Conservation (phyloP, 2,329 filamentous ascomycete genomes). For the Lachnum nothofagi region DNA sequence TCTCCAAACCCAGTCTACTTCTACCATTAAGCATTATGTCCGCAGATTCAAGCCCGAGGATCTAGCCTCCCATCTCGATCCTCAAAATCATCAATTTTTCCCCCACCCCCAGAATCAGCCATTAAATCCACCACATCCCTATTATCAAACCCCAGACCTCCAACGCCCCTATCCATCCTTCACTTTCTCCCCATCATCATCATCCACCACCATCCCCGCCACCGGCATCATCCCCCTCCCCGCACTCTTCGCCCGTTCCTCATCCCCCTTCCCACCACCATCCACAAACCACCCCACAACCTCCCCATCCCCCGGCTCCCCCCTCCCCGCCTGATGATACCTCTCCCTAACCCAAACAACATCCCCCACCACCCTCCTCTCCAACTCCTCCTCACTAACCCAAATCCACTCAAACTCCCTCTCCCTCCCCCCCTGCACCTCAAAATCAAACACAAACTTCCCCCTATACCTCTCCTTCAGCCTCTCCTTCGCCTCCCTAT, state of each 20-base stretch:
- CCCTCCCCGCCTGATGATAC: slow-evolving; percentile 11
- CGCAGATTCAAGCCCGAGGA: too few relatives aligned
- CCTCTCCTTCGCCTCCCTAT: not conserved
- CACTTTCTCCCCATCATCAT: too few relatives aligned
- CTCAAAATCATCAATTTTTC: too few relatives aligned
- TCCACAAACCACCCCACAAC: slow-evolving; percentile 16
- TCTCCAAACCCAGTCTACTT: too few relatives aligned
- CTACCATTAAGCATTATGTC: too few relatives aligned
- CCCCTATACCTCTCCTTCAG: slow-evolving; percentile 8
- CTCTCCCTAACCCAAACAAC: slow-evolving; percentile 17
- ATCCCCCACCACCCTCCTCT: slow-evolving; percentile 15
- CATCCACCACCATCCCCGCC: too few relatives aligned
- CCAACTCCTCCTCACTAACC: slow-evolving; percentile 10
- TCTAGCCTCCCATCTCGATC: too few relatives aligned
- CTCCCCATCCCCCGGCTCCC: slow-evolving; percentile 12
- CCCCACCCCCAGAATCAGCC: too few relatives aligned
- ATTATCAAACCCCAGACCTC: too few relatives aligned
- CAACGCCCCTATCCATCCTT: too few relatives aligned
- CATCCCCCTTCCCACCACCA: too few relatives aligned
- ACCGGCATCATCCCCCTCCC: not conserved
- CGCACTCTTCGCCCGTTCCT: not conserved
- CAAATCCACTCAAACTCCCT: slow-evolving; percentile 13
- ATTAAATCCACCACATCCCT: too few relatives aligned
- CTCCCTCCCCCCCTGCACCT: not conserved
- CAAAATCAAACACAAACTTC: slow-evolving; percentile 8